Evolutionary conservation across 2,329 filamentous ascomycete genomes (phyloP).

Genomic region (Phialophora expanda): DNA sequence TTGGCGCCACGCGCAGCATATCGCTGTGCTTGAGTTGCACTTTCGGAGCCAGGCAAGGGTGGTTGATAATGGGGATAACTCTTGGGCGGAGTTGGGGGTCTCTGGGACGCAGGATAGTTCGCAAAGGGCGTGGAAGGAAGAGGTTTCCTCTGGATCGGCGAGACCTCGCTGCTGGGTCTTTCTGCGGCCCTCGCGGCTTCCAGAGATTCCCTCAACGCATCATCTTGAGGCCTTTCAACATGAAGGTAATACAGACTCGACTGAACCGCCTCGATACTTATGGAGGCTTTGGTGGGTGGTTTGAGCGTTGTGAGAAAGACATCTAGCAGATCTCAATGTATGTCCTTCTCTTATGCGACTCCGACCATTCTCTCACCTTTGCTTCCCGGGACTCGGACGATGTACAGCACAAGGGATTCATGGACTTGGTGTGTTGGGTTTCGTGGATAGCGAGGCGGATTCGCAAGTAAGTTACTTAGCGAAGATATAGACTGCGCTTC

Average conservation of each 20-base stretch:
- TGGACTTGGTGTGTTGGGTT: conserved; percentile 72
- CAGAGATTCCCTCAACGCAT: conserved; percentile 48
- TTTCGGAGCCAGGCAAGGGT: conserved; percentile 15
- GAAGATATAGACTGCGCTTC: conserved; percentile 83
- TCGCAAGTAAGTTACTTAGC: conserved; percentile 79
- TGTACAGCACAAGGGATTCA: conserved; percentile 82
- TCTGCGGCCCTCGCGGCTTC: conserved; percentile 43
- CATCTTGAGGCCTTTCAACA: conserved; percentile 68
- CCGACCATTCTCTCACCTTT: conserved; percentile 64
- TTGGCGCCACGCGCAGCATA: conserved; percentile 31
- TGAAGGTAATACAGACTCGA: conserved; percentile 92
- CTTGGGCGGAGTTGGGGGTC: conserved; percentile 35
- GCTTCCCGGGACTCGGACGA: conserved; percentile 89
- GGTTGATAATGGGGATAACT: conserved; percentile 37
- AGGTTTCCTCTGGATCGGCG: conserved; percentile 39
- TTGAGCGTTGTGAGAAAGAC: conserved; percentile 91
- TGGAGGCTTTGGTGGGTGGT: conserved; percentile 78
- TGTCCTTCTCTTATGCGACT: conserved; percentile 26
- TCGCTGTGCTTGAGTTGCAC: conserved; percentile 31
- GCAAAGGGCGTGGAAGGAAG: conserved; percentile 34
- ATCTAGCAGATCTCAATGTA: conserved; percentile 60
- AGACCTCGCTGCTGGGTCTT: conserved; percentile 15
- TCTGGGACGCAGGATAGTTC: conserved; percentile 35
- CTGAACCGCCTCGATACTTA: conserved; percentile 84
- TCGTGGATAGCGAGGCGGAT: conserved; percentile 83